Evolutionary conservation across 257 asterid species (phyloP), one percentile per base, ranked within the genome.

Genomic region (Nemophila menziesii): DNA sequence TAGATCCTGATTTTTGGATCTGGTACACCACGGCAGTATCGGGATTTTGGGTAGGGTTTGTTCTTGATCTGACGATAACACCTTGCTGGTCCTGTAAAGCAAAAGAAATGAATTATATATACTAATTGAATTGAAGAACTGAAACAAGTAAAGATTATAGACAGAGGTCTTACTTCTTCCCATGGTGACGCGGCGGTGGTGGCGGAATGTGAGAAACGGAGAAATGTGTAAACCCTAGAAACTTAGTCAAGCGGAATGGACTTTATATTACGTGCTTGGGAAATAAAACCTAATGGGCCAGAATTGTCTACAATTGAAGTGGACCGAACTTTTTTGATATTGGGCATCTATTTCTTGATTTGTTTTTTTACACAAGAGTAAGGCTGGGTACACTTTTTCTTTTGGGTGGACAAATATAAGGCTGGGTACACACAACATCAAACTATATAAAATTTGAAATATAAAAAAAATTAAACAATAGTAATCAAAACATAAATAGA

Each of bases 1-100:
- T 37, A 37, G 18, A 37, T 37, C 42, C 42, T 37, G 42, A 37
- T 37, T 13, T 37, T 37, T 37, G 42, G 42, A 37, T 37, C 42
- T 12, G 42, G 42, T 18, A 37, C 42, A 37, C 42, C 42, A 37
- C 42, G 42, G 18, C 42, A 37, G 15, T 37, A 37, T 3, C 42
- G 42, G 1, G 42, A 37, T 11, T 37, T 37, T 1, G 42, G 42
- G 15, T 37, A 37, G 3, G 42, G 42, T 18, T 37, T 37, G 17
- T 18, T 18, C 42, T 37, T 37, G 18, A 37, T 37, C 15, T 37
- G 42, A 11, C 42, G 42, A 18, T 37, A 37, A 37, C 42, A 37
- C 42, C 42, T 37, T 37, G 42, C 42, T 11, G 42, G 42, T 15
- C 42, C 42, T 37, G 18, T 18, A 37, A 12, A 24, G 9, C 33